Conservation (phyloP, 2,329 filamentous ascomycete genomes). For the Thelonectria discophora region DNA sequence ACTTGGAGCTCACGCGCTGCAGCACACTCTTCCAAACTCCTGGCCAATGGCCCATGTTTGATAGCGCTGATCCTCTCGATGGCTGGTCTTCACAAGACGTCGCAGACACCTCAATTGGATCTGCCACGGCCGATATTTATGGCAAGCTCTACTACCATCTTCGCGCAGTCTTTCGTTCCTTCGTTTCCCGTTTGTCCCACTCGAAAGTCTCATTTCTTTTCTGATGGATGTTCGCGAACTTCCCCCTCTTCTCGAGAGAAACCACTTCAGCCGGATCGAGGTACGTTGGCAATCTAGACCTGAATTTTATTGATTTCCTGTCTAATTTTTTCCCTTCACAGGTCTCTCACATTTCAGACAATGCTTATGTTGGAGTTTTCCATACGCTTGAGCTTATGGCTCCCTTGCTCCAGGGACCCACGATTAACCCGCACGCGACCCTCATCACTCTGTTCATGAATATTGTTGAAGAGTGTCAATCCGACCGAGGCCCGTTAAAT, state of each 20-base stretch:
- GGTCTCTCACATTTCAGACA: slow-evolving; percentile 21
- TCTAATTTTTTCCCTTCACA: background rate
- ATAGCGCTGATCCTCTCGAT: slow-evolving; percentile 2
- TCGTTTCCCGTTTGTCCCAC: background rate
- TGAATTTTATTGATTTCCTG: background rate
- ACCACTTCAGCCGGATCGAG: slow-evolving; percentile 23
- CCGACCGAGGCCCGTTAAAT: background rate
- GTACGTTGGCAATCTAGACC: background rate
- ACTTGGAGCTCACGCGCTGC: background rate
- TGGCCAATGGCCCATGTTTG: slow-evolving; percentile 6
- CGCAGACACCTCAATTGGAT: background rate
- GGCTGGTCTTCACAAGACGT: slow-evolving; percentile 19
- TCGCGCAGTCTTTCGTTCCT: background rate
- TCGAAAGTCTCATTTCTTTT: background rate
- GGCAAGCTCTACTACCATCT: slow-evolving; percentile 23
- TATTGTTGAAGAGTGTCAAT: background rate
- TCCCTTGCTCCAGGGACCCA: slow-evolving; percentile 5
- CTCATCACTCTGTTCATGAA: slow-evolving; percentile 26
- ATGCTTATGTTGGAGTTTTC: background rate
- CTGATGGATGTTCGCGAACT: background rate
- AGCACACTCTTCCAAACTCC: background rate
- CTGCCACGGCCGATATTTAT: slow-evolving; percentile 17
- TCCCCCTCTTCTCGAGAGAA: background rate
- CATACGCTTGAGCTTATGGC: background rate
- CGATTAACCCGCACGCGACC: slow-evolving; percentile 21